phyloP scores from a whole-genome alignment of 768 basidiomycete genomes.

The Kwoniella sp. region DNA sequence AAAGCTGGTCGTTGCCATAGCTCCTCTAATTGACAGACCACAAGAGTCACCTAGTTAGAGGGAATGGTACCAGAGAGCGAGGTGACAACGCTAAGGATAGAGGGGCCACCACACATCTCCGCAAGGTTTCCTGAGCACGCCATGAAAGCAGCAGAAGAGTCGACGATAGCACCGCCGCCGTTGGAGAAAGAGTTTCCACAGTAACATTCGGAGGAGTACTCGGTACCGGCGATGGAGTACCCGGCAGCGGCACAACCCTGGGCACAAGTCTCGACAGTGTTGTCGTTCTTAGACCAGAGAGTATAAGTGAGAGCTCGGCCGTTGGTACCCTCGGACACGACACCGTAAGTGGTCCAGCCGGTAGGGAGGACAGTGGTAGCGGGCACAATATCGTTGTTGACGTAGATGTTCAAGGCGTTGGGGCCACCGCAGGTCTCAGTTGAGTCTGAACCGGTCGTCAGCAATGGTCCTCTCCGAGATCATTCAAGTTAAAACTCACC shows the following conservation, averaged over 20 bases:
- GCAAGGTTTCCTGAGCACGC: conserved; percentile 23
- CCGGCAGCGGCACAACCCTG: conserved; percentile 28
- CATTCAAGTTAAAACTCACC: not conserved
- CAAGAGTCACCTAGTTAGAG: conserved; percentile 7
- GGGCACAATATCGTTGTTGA: conserved; percentile 20
- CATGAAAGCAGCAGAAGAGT: conserved; percentile 27
- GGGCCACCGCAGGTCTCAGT: conserved; percentile 42
- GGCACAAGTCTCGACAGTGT: conserved; percentile 32
- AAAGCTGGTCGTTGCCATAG: not conserved
- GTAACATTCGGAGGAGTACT: conserved; percentile 29
- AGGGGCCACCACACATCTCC: conserved; percentile 25
- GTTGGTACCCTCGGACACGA: conserved; percentile 21
- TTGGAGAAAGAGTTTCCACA: conserved; percentile 31
- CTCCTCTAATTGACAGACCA: not conserved
- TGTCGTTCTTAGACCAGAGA: conserved; percentile 15
- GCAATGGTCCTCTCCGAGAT: not conserved
- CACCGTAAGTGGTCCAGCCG: conserved; percentile 31
- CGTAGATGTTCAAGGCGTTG: conserved; percentile 40
- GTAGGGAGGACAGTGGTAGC: conserved; percentile 25
- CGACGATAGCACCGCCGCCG: conserved; percentile 19
- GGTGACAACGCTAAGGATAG: conserved; percentile 19
- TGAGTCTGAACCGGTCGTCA: conserved; percentile 15
- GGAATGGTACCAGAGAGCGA: conserved; percentile 20
- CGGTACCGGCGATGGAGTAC: conserved; percentile 28
- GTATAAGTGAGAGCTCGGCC: conserved; percentile 27